Evolutionary conservation across 345 rosid genomes (phyloP), one percentile per base, ranked within the genome.

Genomic region (Tarenaya hassleriana): DNA sequence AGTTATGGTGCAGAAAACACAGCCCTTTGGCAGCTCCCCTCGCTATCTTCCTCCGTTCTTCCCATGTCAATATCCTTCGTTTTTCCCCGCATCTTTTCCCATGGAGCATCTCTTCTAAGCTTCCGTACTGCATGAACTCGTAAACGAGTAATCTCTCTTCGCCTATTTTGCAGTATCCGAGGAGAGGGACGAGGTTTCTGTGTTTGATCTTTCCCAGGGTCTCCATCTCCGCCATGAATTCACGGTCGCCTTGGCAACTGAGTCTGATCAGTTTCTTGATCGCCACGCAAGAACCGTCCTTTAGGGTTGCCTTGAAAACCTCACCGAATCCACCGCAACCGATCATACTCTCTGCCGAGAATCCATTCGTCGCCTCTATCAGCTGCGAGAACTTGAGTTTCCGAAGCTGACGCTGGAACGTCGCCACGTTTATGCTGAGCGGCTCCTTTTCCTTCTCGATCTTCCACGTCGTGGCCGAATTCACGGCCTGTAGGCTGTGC

Each of bases 171-270:
- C 98, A 91, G 34, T 91, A 91, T 5, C 98, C 98, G 7, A 86
- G 64, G 0, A 91, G 66, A 7, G 98, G 98, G 27, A 91, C 98
- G 8, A 91, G 94, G 67, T 91, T 91, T 58, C 72, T 76, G 34
- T 91, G 98, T 71, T 91, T 91, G 52, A 91, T 91, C 77, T 91
- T 91, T 27, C 96, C 96, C 2, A 91, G 57, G 11, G 98, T 91
- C 68, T 91, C 98, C 98, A 91, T 91, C 33, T 91, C 98, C 0
- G 98, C 96, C 96, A 84, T 91, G 75, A 91, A 91, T 71, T 91
- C 98, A 13, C 98, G 59, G 32, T 91, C 98, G 5, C 98, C 98
- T 54, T 91, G 98, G 73, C 89, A 87, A 55, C 96, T 91, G 48
- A 91, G 55, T 19, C 96, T 52, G 16, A 91, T 79, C 11, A 91